A percentile compares a stretch with the other conserved stretches of the same genome.
Conservation (phyloP, 805 yeast genomes). For the Pichia pseudocactophila region DNA sequence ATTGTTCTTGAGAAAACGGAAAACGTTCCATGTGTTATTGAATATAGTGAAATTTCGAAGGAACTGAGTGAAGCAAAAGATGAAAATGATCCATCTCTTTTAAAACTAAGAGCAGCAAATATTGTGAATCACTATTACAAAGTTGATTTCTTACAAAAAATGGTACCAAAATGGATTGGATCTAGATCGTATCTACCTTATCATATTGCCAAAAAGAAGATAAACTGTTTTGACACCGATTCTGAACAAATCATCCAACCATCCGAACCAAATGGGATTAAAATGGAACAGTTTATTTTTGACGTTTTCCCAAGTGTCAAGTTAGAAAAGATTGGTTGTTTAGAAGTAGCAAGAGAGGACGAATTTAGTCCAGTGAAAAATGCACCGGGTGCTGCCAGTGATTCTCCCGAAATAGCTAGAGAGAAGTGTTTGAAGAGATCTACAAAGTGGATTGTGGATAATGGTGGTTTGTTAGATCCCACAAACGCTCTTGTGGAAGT, state of each 20-base stretch:
- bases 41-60: slow-evolving; percentile 79
- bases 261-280: slow-evolving; percentile 78
- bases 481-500: slow-evolving; percentile 59
- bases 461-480: slow-evolving; percentile 54
- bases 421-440: slow-evolving; percentile 55
- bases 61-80: slow-evolving; percentile 56
- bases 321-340: slow-evolving; percentile 69
- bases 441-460: slow-evolving; percentile 59
- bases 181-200: slow-evolving; percentile 69
- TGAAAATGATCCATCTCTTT: slow-evolving; percentile 52
- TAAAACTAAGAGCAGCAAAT: slow-evolving; percentile 81
- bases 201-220: slow-evolving; percentile 90
- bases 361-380: slow-evolving; percentile 95
- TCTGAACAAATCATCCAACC: slow-evolving; percentile 50
- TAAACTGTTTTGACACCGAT: slow-evolving; percentile 39
- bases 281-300: slow-evolving; percentile 92
- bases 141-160: slow-evolving; percentile 53
- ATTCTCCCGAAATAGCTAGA: slow-evolving; percentile 78
- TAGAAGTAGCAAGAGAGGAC: slow-evolving; percentile 77
- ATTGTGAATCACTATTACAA: slow-evolving; percentile 95
- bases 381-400: slow-evolving; percentile 73
- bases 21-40: slow-evolving; percentile 79
- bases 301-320: slow-evolving; percentile 84
- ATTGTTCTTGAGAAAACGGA: slow-evolving; percentile 59
- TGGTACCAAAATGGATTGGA: slow-evolving; percentile 62